Evolutionary conservation across 1,139 yeast species (phyloP).

Genomic region (Candida sanyaensis): DNA sequence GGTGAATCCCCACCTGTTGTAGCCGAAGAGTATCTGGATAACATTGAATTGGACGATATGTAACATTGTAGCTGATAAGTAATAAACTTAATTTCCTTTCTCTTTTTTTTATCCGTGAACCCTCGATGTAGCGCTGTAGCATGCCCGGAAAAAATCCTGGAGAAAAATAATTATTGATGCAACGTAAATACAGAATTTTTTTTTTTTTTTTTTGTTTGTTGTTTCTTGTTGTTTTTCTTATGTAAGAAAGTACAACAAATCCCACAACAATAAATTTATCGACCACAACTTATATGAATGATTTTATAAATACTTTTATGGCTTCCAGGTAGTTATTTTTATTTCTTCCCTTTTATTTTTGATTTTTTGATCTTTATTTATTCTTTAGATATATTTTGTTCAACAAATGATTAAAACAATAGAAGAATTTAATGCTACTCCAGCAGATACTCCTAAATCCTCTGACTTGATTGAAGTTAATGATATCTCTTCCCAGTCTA

Average conservation of each 20-base stretch:
- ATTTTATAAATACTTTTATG: background rate
- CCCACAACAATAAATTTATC: too few species aligned
- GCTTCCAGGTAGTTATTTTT: background rate
- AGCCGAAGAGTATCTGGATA: constrained; percentile 11
- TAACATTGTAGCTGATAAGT: constrained; percentile 3
- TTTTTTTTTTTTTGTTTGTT: too few species aligned
- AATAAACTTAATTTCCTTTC: background rate
- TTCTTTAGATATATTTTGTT: too few species aligned
- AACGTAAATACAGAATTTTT: background rate
- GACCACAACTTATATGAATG: too few species aligned
- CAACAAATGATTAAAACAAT: background rate
- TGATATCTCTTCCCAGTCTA: constrained; percentile 7
- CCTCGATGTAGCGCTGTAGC: background rate
- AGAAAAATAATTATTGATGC: background rate
- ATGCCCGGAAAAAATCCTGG: background rate
- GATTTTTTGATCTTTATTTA: background rate
- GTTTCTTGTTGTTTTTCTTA: too few species aligned
- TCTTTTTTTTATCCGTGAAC: background rate
- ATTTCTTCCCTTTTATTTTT: background rate
- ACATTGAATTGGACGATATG: constrained; percentile 19
- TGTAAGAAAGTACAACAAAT: too few species aligned
- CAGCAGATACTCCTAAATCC: constrained; percentile 4
- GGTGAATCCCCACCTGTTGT: constrained; percentile 7
- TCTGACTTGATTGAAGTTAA: constrained; percentile 1
- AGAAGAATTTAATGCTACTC: background rate